phyloP scores from a whole-genome alignment of 352 stramenopile genomes.

The Phytophthora rubi region DNA sequence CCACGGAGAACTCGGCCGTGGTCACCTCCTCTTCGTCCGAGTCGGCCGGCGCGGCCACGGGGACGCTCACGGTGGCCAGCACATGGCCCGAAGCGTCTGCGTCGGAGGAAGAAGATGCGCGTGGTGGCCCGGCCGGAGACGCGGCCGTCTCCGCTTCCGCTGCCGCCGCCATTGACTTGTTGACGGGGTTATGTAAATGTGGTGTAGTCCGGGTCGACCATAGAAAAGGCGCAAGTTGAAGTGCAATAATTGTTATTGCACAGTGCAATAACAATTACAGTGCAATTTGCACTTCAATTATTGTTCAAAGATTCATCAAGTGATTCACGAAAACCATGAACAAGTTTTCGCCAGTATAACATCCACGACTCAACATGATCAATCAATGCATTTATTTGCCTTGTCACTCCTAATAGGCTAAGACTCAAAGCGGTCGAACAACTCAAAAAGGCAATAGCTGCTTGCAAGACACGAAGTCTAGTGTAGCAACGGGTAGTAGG shows the following conservation, averaged over 20 bases:
- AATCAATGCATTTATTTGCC: not conserved
- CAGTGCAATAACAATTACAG: no score
- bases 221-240: not conserved
- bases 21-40: slow-evolving; percentile 62
- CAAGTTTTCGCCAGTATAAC: no score
- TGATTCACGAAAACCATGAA: no score
- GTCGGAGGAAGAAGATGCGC: slow-evolving; percentile 11
- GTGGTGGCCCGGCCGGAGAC: slow-evolving; percentile 1
- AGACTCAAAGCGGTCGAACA: not conserved
- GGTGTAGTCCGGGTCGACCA: not conserved
- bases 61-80: slow-evolving; percentile 4
- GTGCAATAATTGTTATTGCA: not conserved
- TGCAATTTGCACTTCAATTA: no score
- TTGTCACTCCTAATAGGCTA: not conserved
- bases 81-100: not conserved
- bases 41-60: slow-evolving; percentile 13
- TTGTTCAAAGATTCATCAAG: no score
- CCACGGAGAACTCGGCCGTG: slow-evolving; percentile 71
- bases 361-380: not conserved
- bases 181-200: slow-evolving; percentile 12
- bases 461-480: slow-evolving; percentile 26
- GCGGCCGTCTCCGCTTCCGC: slow-evolving; percentile 4
- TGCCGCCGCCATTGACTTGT: slow-evolving; percentile 19
- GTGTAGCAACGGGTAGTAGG: slow-evolving; percentile 68
- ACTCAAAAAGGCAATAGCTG: slow-evolving; percentile 2